Evolutionary conservation across 208 protist genomes (phyloP), one percentile per base, ranked within the genome.

Genomic region (Acanthamoeba sp.): DNA sequence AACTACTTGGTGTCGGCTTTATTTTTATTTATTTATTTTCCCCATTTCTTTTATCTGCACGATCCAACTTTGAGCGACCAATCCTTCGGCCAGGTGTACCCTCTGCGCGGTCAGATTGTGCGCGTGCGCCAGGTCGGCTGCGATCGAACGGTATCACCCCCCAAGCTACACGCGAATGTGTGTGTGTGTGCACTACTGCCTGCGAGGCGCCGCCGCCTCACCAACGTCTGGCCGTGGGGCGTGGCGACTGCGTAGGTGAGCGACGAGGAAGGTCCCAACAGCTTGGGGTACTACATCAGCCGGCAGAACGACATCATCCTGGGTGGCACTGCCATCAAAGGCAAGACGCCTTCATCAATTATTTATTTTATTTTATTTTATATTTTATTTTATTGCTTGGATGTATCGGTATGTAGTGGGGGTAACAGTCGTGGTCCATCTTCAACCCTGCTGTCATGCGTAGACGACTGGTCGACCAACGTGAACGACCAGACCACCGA

Each of bases 231-330:
- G 16, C 24, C 24, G 20, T 64, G 24, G 16, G 16, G 57, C 64
- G 27, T 73, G 27, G 29, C 32, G 62, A 36, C 62, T 71, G 24
- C 62, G 24, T 34, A 84, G 40, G 40, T 32, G 29, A 50, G 73
- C 73, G 73, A 52, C 7, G 40, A 84, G 40, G 73, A 84, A 84
- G 32, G 38, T 27, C 73, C 73, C 38, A 50, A 84, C 24, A 10
- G 24, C 6, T 29, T 84, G 18, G 32, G 38, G 16, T 84, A 84
- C 73, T 84, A 42, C 6, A 84, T 84, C 38, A 84, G 73, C 7
- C 10, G 73, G 38, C 32, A 84, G 38, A 45, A 84, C 38, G 73
- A 84, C 73, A 50, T 84, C 73, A 84, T 84, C 24, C 40, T 84
- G 29, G 73, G 73, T 10, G 73, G 73, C 73, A 84, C 73, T 24